Evolutionary conservation across 2,329 filamentous ascomycete species (phyloP), one percentile per base, ranked within the genome.

Genomic region (Fusarium odoratissimum): DNA sequence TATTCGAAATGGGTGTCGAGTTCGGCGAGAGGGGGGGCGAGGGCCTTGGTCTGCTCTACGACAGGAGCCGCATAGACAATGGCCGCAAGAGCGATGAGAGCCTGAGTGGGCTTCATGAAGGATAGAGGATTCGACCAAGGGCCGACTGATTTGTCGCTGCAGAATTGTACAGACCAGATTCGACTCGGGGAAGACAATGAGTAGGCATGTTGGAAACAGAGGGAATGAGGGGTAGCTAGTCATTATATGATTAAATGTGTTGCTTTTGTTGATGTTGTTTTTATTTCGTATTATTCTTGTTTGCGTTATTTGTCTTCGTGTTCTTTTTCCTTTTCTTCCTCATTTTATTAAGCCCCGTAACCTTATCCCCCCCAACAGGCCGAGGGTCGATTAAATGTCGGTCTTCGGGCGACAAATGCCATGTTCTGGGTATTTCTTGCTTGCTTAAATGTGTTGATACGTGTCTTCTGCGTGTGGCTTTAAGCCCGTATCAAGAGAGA

Each of bases 41-140:
- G 37, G 44, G 5, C 7, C 11, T 44, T 64, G 28, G 25, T 25
- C 21, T 44, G 16, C 5, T 64, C 61, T 28, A 40, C 11, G 11
- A 25, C 12, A 1, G 58, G 58, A 7, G 25, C 58, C 4, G 58
- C 61, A 40, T 64, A 63, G 11, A 13, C 45, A 17, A 64, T 33
- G 4, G 58, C 38, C 3, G 58, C 45, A 16, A 64, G 58, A 21
- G 58, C 58, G 17, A 64, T 35, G 11, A 64, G 61, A 33, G 45
- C 16, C 12, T 44, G 38, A 23, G 38, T 54, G 25, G 58, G 58
- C 37, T 54, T 64, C 61, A 64, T 64, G n/a, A 17, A 28, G 14
- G 14, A 19, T 13, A 19, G 4, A 14, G 7, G 5, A 23, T 23
- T 6, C 8, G 23, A 33, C 25, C 13, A 19, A n/a, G 21, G 31